Conservation (phyloP, 1,284 basidiomycete genomes). For the Cutaneotrichosporon cyanovorans region DNA sequence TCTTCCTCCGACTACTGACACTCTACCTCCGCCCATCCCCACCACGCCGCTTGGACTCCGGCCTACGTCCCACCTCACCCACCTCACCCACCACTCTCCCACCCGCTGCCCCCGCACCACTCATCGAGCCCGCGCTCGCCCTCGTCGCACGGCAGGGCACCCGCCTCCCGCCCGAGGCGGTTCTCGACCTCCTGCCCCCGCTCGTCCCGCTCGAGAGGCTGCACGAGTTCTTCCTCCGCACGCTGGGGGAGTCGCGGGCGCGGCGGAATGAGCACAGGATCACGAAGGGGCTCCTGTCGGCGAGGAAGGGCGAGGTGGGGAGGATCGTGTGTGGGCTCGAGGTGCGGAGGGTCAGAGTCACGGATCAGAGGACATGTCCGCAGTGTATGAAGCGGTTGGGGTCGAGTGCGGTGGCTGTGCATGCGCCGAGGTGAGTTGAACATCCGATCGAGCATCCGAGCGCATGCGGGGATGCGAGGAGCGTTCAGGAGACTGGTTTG, state of each 20-base stretch:
- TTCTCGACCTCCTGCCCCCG: slow-evolving; percentile 78
- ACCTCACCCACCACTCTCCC: neutral
- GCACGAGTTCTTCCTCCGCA: slow-evolving; percentile 67
- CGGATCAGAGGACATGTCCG: slow-evolving; percentile 88
- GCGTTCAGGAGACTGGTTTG: too few relatives aligned
- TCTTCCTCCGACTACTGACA: slow-evolving; percentile 78
- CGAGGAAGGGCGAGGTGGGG: slow-evolving; percentile 59
- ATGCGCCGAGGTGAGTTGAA: slow-evolving; percentile 60
- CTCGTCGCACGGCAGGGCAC: slow-evolving; percentile 77
- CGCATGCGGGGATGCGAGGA: too few relatives aligned
- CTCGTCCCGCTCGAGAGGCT: slow-evolving; percentile 64
- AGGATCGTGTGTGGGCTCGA: slow-evolving; percentile 66
- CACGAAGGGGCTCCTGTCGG: slow-evolving; percentile 8
- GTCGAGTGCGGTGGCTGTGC: slow-evolving; percentile 88
- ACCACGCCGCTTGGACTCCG: too few relatives aligned
- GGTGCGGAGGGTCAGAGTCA: slow-evolving; percentile 75
- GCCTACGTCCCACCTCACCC: slow-evolving; percentile 7
- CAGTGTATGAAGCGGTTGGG: slow-evolving; percentile 93
- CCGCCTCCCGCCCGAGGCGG: slow-evolving; percentile 68
- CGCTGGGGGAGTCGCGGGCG: slow-evolving; percentile 50
- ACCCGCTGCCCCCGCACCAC: slow-evolving; percentile 15
- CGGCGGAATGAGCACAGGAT: slow-evolving; percentile 15
- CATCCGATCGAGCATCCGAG: too few relatives aligned
- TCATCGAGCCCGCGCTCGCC: slow-evolving; percentile 70
- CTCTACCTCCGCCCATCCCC: slow-evolving; percentile 62